phyloP scores from a whole-genome alignment of 2,329 filamentous ascomycete species.

The Cylindrodendrum hubeiense region DNA sequence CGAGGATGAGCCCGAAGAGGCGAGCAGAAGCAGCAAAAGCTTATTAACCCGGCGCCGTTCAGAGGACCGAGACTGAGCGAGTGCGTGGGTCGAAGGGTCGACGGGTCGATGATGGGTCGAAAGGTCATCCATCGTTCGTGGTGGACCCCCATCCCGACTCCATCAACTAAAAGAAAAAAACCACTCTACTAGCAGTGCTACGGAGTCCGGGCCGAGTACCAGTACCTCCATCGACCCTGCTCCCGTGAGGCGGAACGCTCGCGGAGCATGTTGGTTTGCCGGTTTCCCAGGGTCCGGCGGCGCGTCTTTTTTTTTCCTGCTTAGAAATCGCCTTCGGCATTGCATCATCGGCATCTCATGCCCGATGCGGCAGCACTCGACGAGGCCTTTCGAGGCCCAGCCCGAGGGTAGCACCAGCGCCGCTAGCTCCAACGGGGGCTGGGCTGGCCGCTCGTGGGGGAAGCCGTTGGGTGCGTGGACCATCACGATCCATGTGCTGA shows the following conservation, averaged over 20 bases:
- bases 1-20: background rate
- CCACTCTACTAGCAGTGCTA: no score
- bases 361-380: constrained; percentile 30
- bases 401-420: constrained; percentile 1
- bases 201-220: no score
- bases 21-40: constrained; percentile 24
- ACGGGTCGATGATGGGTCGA: constrained; percentile 13
- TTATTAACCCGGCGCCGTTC: constrained; percentile 29
- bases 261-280: background rate
- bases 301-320: constrained; percentile 28
- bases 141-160: constrained; percentile 5
- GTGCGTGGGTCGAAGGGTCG: constrained; percentile 24
- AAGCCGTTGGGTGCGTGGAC: background rate
- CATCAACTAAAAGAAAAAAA: background rate
- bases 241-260: background rate
- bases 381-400: constrained; percentile 4
- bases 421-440: constrained; percentile 37
- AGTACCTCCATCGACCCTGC: background rate
- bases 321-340: constrained; percentile 46
- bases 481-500: no score
- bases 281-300: background rate
- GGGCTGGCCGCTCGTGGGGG: constrained; percentile 20
- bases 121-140: constrained; percentile 7
- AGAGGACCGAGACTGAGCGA: constrained; percentile 28
- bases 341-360: constrained; percentile 39